Evolutionary conservation across 139 green algal species (phyloP), one percentile per base, ranked within the genome.

Genomic region (Tetradesmus obliquus): DNA sequence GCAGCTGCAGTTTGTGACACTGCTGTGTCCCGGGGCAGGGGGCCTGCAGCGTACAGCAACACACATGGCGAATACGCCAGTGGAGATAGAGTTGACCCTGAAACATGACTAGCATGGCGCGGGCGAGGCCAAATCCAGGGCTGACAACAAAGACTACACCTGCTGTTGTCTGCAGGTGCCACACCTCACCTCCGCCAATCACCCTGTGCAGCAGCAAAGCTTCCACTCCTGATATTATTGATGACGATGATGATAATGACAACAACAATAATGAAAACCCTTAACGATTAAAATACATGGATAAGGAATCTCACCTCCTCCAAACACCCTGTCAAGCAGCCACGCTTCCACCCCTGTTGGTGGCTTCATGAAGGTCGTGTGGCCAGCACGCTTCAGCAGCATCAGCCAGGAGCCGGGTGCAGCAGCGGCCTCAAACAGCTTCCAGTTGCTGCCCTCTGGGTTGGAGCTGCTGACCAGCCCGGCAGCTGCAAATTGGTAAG

Each of bases 391-490:
- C 12, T 74, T 66, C 1, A 96, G 79, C 24, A 94, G 51, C n/a
- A 85, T 51, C 53, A 91, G 76, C 90, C 91, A 94, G 6, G 83
- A 92, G 5, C 83, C 90, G 20, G 82, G 22, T 0, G 66, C 55
- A n/a, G 85, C 54, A 20, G 74, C 74, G 32, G 84, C 55, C 17
- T 89, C 91, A 57, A 95, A 86, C 69, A 93, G 81, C 74, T 88
- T 79, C 72, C 91, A 96, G 81, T 95, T 95, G 79, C 87, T 90
- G 60, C 91, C 95, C 1, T 87, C 72, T 12, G 95, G 95, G 86
- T 97, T 97, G 90, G 91, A 95, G 17, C 13, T 79, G 66, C 92
- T 79, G 0, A 93, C 79, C 10, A 94, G 84, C 60, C 91, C 91
- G 17, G 95, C 94, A 69, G 58, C 85, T 81, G 45, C 62, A 81